These are phyloP conservation scores for Pseudopithomyces chartarum DNA, from an alignment of 2,329 filamentous ascomycete genomes.

Conservation along the genomic window DNA sequence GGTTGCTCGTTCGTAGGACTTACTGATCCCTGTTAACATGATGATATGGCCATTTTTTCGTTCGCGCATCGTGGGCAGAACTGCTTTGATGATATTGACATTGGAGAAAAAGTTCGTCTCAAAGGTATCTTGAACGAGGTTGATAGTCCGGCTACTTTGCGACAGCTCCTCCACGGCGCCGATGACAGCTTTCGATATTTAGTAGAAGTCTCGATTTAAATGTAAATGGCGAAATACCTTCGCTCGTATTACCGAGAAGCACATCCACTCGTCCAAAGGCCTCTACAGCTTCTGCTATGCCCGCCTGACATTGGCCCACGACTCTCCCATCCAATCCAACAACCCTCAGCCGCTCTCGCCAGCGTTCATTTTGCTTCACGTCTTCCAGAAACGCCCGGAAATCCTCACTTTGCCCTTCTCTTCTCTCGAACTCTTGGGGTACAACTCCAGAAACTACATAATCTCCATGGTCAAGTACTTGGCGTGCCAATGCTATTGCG, in stretches of 20 bases:
- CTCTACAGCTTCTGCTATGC: conserved; percentile 83
- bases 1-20: conserved; percentile 10
- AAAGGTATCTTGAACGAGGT: conserved; percentile 87
- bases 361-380: conserved; percentile 72
- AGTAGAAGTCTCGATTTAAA: not conserved
- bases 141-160: conserved; percentile 72
- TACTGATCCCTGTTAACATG: conserved; percentile 81
- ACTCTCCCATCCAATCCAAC: conserved; percentile 64
- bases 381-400: conserved; percentile 79
- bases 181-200: conserved; percentile 68
- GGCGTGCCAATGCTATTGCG: conserved; percentile 78
- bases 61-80: conserved; percentile 76
- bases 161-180: conserved; percentile 90
- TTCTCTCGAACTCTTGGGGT: conserved; percentile 74
- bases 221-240: conserved; percentile 61
- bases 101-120: conserved; percentile 95
- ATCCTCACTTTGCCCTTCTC: conserved; percentile 72
- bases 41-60: conserved; percentile 89
- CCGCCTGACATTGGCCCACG: conserved; percentile 77
- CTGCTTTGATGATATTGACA: conserved; percentile 92
- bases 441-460: conserved; percentile 85
- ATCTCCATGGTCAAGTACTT: conserved; percentile 88
- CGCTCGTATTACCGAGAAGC: conserved; percentile 84
- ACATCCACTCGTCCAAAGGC: conserved; percentile 89
- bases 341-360: conserved; percentile 75